Percentiles rank a stretch among this genome's conserved stretches.
Conservation (phyloP, 1,284 basidiomycete genomes). For the Naganishia liquefaciens region DNA sequence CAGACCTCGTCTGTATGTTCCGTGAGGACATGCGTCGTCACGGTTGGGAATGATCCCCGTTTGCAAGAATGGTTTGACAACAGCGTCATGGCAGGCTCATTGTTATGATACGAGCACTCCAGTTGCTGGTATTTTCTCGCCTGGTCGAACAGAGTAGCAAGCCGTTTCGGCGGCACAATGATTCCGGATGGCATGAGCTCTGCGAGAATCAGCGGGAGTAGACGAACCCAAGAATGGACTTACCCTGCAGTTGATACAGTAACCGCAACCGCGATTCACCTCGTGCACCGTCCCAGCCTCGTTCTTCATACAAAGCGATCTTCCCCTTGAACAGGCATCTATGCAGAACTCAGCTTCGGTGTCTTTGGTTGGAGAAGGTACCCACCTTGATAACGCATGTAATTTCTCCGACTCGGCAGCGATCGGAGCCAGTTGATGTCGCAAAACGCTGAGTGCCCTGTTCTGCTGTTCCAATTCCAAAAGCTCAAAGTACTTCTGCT, state of each 20-base stretch:
- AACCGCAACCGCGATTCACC: constrained; percentile 75
- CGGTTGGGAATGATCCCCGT: constrained; percentile 75
- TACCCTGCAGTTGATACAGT: constrained; percentile 80
- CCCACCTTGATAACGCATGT: constrained; percentile 79
- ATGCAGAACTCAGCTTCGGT: constrained; percentile 55
- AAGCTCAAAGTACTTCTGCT: constrained; percentile 96
- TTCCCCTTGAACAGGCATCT: constrained; percentile 74
- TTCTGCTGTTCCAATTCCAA: constrained; percentile 80
- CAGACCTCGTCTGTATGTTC: constrained; percentile 93
- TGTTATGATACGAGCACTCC: constrained; percentile 77
- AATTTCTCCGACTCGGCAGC: constrained; percentile 74
- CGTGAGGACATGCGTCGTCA: constrained; percentile 77
- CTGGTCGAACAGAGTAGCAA: constrained; percentile 82
- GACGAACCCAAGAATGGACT: not conserved
- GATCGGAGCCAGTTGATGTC: constrained; percentile 80
- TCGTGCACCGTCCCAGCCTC: constrained; percentile 84
- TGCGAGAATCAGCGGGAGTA: constrained; percentile 45
- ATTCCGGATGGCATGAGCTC: constrained; percentile 82
- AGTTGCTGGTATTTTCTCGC: constrained; percentile 76
- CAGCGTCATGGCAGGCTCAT: constrained; percentile 65
- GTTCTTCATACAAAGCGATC: constrained; percentile 76
- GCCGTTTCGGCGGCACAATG: constrained; percentile 88
- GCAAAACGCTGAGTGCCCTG: constrained; percentile 78
- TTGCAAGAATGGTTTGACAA: constrained; percentile 83
- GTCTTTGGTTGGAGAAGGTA: not conserved